Base-by-base conservation (phyloP, 2,329 filamentous ascomycete species). In the Didymella exigua region DNA sequence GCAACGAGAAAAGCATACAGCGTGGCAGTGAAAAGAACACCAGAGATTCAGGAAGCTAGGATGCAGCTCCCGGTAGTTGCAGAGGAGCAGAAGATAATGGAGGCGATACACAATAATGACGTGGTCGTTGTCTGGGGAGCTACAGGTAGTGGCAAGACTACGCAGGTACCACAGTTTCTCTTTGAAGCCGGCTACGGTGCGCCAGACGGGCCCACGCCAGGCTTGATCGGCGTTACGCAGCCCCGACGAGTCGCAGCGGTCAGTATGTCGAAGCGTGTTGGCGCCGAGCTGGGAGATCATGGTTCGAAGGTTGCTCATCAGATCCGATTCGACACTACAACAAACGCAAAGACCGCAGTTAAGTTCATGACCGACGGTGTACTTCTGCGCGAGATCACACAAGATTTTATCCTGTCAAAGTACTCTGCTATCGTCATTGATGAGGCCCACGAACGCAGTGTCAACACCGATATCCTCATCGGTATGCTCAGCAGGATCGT, bases 331-430 rank as follows among this genome's bases (percentile, higher is more conserved):
- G 95, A 99, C 70, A 91, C 89, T 44, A 93, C 88, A 0, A 87
- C 89, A 1, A 86, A 87, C 43, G 81, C 86, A 24, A 88, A 91
- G 47, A 99, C 95, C 0, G 89, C 91, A 5, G 86, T 99, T 73
- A 99, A 99, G 74, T 99, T 98, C 77, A 97, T 99, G 93, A 99
- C 95, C 0, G 95, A 99, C 75, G 95, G 95, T 82, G 92, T 99
- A 24, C 80, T 99, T 56, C 83, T 99, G 9, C 88, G 95, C 52
- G 95, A 99, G 75, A 89, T 97, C 49, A 88, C 90, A 0, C 88
- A 95, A 61, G 95, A 99, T 71, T 91, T 98, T 68, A 83, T 91
- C 0, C 78, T 99, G 38, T 86, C 84, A 44, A 96, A 96, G 66
- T 99, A 99, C 75, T 97, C 93, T 0, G 90, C 89, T 13, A 90